phyloP scores from a whole-genome alignment of 2,329 filamentous ascomycete genomes.

The Thielaviopsis euricoi region DNA sequence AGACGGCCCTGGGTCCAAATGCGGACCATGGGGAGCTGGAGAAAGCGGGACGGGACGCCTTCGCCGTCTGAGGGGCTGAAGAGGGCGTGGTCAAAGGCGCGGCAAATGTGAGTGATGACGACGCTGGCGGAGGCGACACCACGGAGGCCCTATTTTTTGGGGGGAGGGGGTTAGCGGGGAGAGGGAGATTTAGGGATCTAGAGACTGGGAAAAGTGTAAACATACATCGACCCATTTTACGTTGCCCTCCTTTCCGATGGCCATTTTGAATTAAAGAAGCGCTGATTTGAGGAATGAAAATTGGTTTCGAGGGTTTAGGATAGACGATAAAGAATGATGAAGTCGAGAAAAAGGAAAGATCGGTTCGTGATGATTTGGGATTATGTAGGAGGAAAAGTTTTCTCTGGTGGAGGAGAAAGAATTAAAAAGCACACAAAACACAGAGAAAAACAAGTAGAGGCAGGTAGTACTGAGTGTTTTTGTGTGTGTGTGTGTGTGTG shows the following conservation, averaged over 20 bases:
- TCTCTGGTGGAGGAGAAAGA: no score
- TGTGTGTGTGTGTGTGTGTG: no score
- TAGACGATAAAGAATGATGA: background rate
- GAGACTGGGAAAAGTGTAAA: conserved; percentile 13
- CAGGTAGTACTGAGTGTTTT: no score
- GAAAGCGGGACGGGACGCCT: conserved; percentile 27
- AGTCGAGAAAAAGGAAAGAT: background rate
- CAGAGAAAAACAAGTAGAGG: no score
- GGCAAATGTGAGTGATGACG: conserved; percentile 35
- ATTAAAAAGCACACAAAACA: no score
- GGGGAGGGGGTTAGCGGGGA: background rate
- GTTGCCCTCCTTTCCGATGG: conserved; percentile 29
- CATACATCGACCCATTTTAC: conserved; percentile 46
- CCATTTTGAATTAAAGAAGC: conserved; percentile 17
- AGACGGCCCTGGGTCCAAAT: conserved; percentile 43
- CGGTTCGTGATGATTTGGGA: no score
- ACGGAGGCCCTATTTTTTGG: conserved; percentile 38
- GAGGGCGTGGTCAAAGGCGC: conserved; percentile 33
- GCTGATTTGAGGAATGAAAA: no score
- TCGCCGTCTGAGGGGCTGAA: conserved; percentile 29
- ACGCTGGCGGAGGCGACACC: conserved; percentile 38
- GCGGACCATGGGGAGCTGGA: conserved; percentile 43
- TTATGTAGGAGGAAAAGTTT: no score
- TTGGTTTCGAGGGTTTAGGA: background rate
- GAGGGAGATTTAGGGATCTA: background rate